A percentile compares a stretch with the other conserved stretches of the same genome.
Evolutionary conservation across 192 early-diverging fungal species (phyloP).

Genomic region (Backusella sp.): DNA sequence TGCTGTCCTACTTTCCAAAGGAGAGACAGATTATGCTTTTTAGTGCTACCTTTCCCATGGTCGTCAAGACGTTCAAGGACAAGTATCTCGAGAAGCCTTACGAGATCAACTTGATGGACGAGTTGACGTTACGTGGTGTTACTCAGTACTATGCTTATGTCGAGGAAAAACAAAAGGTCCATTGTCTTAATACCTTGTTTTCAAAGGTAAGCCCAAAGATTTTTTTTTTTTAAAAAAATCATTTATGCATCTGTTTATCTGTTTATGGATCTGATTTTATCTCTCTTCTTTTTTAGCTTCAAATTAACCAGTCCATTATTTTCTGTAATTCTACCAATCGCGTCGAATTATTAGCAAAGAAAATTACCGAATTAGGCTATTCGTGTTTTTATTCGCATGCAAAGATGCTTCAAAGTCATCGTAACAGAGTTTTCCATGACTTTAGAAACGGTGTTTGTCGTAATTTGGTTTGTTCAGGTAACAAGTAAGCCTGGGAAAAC

Average conservation of each 20-base stretch:
- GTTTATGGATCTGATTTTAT: neutral
- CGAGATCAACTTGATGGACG: slow-evolving; percentile 99
- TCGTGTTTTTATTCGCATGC: slow-evolving; percentile 99
- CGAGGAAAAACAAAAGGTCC: slow-evolving; percentile 98
- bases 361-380: slow-evolving; percentile 99
- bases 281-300: slow-evolving; percentile 52
- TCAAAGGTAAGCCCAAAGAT: slow-evolving; percentile 56
- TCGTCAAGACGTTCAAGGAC: slow-evolving; percentile 98
- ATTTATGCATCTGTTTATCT: neutral
- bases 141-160: slow-evolving; percentile 99
- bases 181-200: slow-evolving; percentile 91
- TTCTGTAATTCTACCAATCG: slow-evolving; percentile 99
- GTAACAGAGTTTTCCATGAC: slow-evolving; percentile 99
- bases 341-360: slow-evolving; percentile 97
- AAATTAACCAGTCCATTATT: slow-evolving; percentile 99
- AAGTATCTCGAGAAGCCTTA: slow-evolving; percentile 94
- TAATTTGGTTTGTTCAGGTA: slow-evolving; percentile 95
- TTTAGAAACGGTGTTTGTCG: slow-evolving; percentile 98
- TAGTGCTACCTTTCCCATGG: slow-evolving; percentile 96
- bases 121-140: slow-evolving; percentile 95
- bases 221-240: neutral
- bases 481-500: neutral
- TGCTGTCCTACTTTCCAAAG: slow-evolving; percentile 85
- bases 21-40: slow-evolving; percentile 95
- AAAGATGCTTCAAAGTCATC: slow-evolving; percentile 96